These are phyloP conservation scores for Talaromyces sp. DNA, from an alignment of 2,329 filamentous ascomycete genomes.

Conservation along the genomic window DNA sequence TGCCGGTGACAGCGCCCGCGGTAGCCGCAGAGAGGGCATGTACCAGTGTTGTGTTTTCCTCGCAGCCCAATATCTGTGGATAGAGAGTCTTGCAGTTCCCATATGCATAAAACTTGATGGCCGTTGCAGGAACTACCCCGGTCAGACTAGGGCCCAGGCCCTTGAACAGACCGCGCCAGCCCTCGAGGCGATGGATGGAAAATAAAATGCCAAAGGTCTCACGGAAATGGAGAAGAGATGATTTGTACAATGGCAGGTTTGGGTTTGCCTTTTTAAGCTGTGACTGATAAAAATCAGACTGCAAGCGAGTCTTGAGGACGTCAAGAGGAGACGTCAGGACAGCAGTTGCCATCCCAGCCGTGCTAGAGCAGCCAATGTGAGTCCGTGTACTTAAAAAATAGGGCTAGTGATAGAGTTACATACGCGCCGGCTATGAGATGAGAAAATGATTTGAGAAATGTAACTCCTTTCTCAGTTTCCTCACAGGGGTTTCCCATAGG, in stretches of 20 bases:
- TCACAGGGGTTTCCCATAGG: background rate
- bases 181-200: conserved; percentile 33
- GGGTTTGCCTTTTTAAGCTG: conserved; percentile 26
- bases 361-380: background rate
- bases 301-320: conserved; percentile 94
- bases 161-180: conserved; percentile 34
- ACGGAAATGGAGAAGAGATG: conserved; percentile 10
- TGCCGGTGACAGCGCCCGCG: conserved; percentile 32
- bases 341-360: conserved; percentile 80
- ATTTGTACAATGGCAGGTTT: background rate
- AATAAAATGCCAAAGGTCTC: conserved; percentile 32
- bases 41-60: conserved; percentile 27
- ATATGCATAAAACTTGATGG: conserved; percentile 37
- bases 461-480: background rate
- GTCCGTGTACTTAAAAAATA: background rate
- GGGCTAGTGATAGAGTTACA: conserved; percentile 13
- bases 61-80: conserved; percentile 22
- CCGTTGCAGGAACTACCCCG: conserved; percentile 35
- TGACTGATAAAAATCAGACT: conserved; percentile 89
- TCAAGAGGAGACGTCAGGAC: conserved; percentile 91
- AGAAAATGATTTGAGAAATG: background rate
- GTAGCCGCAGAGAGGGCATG: conserved; percentile 31
- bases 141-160: conserved; percentile 35
- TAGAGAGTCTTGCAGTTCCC: conserved; percentile 35
- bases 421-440: conserved; percentile 32